Evolutionary conservation across 2,329 filamentous ascomycete species (phyloP), one percentile per base, ranked within the genome.

Genomic region (Xylariaceae sp.): DNA sequence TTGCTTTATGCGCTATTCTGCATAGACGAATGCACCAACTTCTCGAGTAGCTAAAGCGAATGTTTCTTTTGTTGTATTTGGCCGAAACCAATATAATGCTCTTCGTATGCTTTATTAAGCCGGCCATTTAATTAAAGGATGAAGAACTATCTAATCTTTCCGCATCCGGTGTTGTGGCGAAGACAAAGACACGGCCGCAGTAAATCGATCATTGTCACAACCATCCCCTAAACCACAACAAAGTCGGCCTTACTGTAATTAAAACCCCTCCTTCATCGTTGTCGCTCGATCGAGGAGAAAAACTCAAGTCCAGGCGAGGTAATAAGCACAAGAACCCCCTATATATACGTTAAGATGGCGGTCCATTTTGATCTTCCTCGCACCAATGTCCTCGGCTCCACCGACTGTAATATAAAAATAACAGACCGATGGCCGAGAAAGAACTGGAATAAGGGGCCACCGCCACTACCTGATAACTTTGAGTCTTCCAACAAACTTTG

Each of bases 351-450:
- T 26, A 55, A 12, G 4, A 55, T 50, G 50, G 17, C 33, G 12
- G n/a, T 14, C 11, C 23, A 4, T 11, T 4, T 17, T 8, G 21
- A 17, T 6, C 26, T 58, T 31, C 26, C 1, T 7, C 56, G 56
- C 19, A 50, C 56, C 1, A 50, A 46, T n/a, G 28, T 58, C 17
- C 23, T 58, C 2, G 44, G 31, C 17, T 7, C 19, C n/a, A 2
- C 14, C 31, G 2, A 21, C 3, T 37, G 44, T 3, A 14, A 24
- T n/a, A 29, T 56, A 43, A 8, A 14, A 6, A 14, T 60, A 23
- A 9, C 12, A 16, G 17, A 53, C 0, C 37, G 58, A 41, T 60
- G 58, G 58, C 43, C 48, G 6, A 45, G 49, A 21, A 57, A 47
- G 8, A 23, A 44, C 41, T 24, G 24, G 4, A 14, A 21, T 11